These are phyloP conservation scores for Coprinopsis marcescibilis DNA, from an alignment of 768 basidiomycete species.

Conservation along the genomic window DNA sequence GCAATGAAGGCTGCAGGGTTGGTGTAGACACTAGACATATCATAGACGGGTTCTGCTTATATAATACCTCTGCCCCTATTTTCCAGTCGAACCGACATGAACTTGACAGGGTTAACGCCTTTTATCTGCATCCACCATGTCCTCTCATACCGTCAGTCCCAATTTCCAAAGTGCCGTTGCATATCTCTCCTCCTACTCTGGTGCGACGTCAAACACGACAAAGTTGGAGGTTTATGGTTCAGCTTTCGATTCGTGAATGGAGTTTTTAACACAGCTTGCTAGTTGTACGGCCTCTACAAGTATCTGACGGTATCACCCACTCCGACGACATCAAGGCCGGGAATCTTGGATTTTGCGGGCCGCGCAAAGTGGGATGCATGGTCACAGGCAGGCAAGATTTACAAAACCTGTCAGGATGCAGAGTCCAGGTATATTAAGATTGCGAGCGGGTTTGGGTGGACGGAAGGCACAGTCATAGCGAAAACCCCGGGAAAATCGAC, in stretches of 20 bases:
- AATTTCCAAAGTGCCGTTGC: slow-evolving; percentile 55
- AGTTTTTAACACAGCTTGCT: slow-evolving; percentile 15
- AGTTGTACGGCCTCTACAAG: slow-evolving; percentile 89
- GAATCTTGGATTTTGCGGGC: slow-evolving; percentile 72
- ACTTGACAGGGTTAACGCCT: not conserved
- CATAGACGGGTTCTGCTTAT: not conserved
- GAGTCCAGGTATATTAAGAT: slow-evolving; percentile 65
- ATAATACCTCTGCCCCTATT: not conserved
- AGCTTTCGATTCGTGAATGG: slow-evolving; percentile 22
- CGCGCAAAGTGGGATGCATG: slow-evolving; percentile 89
- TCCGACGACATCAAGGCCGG: slow-evolving; percentile 59
- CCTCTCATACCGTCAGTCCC: slow-evolving; percentile 22
- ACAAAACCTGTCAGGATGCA: slow-evolving; percentile 37
- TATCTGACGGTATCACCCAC: slow-evolving; percentile 51
- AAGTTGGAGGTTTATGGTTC: slow-evolving; percentile 66
- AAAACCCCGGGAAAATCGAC: not conserved
- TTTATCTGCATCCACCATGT: not conserved
- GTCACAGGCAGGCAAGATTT: slow-evolving; percentile 46
- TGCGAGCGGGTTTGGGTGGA: slow-evolving; percentile 69
- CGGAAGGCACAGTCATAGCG: slow-evolving; percentile 16
- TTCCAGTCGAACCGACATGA: too few relatives aligned
- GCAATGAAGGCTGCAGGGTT: slow-evolving; percentile 77
- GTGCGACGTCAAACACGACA: slow-evolving; percentile 49
- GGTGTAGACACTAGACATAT: slow-evolving; percentile 26
- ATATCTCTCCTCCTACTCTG: slow-evolving; percentile 52